A percentile compares a stretch with the other conserved stretches of the same genome.
phyloP scores from a whole-genome alignment of 2,329 filamentous ascomycete species.

The Simplicillium aogashimaense region DNA sequence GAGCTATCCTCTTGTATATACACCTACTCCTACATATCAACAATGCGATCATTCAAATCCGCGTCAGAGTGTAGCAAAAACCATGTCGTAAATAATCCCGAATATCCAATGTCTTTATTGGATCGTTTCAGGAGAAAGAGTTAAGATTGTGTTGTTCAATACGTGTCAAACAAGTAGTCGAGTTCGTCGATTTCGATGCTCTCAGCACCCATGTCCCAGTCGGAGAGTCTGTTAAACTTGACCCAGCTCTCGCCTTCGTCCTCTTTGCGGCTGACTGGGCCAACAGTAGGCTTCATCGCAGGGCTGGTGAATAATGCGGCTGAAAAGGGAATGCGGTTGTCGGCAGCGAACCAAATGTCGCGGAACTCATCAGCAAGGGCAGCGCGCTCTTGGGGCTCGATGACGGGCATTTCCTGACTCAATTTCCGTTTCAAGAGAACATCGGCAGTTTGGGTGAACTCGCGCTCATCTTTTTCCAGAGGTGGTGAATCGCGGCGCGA shows the following conservation, averaged over 20 bases:
- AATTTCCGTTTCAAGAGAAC: conserved; percentile 63
- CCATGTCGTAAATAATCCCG: conserved; percentile 6
- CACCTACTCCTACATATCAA: conserved; percentile 18
- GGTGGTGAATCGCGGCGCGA: conserved; percentile 71
- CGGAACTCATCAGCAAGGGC: conserved; percentile 23
- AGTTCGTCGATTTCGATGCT: conserved; percentile 88
- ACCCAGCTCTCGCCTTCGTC: conserved; percentile 29
- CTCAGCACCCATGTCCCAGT: conserved; percentile 69
- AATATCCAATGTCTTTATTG: conserved; percentile 4
- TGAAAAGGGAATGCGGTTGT: conserved; percentile 24
- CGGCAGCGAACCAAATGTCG: conserved; percentile 46
- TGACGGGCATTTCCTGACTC: conserved; percentile 26
- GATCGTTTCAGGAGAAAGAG: not conserved
- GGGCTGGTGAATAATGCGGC: conserved; percentile 43
- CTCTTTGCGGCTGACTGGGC: conserved; percentile 22
- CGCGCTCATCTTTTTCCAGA: conserved; percentile 87
- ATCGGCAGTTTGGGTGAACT: conserved; percentile 92
- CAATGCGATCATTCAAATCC: conserved; percentile 7
- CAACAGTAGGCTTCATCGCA: conserved; percentile 31
- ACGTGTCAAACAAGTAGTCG: conserved; percentile 73
- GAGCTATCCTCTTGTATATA: conserved; percentile 16
- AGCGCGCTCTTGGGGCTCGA: conserved; percentile 19
- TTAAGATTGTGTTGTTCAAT: conserved; percentile 29
- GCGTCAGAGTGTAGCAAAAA: conserved; percentile 3
- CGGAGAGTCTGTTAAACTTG: conserved; percentile 28